Base-by-base conservation (phyloP, 352 stramenopile genomes). In the Pythium insidiosum region DNA sequence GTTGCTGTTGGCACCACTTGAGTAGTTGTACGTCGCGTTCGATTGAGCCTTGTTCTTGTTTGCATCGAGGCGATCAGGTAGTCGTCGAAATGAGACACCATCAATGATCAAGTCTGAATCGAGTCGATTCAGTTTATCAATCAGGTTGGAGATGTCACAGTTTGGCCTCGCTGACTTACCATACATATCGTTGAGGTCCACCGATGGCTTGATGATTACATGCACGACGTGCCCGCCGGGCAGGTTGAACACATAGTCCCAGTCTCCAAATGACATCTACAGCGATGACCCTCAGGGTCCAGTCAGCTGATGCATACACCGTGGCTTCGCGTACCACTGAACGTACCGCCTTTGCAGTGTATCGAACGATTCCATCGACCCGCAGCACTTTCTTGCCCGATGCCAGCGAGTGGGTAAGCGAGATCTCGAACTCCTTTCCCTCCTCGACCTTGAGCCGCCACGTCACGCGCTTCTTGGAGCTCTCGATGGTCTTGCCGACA, bases 101-200 rank as follows among this genome's bases (percentile, higher is more conserved):
- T 90, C 78, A 26, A 90, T 78, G 56, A 88, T 88, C 45, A 90
- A 59, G 43, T 90, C 78, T 89, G 45, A 0, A 35, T 3, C 38
- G 18, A 4, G 30, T 22, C 13, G 22, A 22, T 7, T 35, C n/a
- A n/a, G n/a, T n/a, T n/a, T n/a, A n/a, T n/a, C n/a, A n/a, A n/a
- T n/a, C n/a, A n/a, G n/a, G n/a, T 15, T 6, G 26, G n/a, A 7
- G 15, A 22, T 35, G 18, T 33, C 38, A 31, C n/a, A n/a, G n/a
- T n/a, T n/a, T n/a, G n/a, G n/a, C n/a, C n/a, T n/a, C n/a, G n/a
- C n/a, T n/a, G 15, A 48, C 64, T 39, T 65, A 89, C 77, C 77
- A 67, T 90, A 90, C 73, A 84, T 90, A 40, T 90, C 78, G 50
- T 90, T 90, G 53, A 90, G 75, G 37, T 90, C 78, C 12, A 88